These are phyloP conservation scores for Quercus parvula DNA, from an alignment of 306 rosid species.

Conservation along the genomic window DNA sequence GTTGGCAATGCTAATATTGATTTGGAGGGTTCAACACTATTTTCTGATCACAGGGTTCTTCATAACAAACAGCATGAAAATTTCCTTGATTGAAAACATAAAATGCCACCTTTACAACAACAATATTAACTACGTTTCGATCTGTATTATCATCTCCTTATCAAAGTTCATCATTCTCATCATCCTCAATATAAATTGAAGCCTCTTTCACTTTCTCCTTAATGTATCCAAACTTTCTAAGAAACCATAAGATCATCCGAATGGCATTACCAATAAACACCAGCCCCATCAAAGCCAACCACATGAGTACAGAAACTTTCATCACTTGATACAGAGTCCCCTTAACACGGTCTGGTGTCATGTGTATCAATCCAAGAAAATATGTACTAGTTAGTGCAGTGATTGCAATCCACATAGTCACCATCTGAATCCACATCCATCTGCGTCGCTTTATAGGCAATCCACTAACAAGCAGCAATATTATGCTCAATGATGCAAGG, in stretches of 20 bases:
- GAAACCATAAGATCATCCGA: conserved; percentile 7
- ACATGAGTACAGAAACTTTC: conserved; percentile 15
- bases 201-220: conserved; percentile 4
- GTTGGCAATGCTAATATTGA: no score
- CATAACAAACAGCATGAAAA: background rate
- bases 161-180: conserved; percentile 24
- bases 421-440: conserved; percentile 38
- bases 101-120: background rate
- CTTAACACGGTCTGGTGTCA: conserved; percentile 8
- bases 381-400: conserved; percentile 14
- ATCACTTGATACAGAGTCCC: conserved; percentile 12
- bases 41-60: no score
- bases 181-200: conserved; percentile 4
- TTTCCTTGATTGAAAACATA: background rate
- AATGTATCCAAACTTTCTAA: conserved; percentile 24
- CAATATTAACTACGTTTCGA: background rate
- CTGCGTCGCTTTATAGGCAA: conserved; percentile 19
- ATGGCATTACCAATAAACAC: conserved; percentile 16
- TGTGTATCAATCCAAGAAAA: conserved; percentile 9
- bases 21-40: no score
- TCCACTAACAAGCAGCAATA: conserved; percentile 27
- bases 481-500: conserved; percentile 28
- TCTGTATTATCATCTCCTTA: background rate
- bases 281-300: conserved; percentile 20
- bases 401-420: conserved; percentile 38